These are phyloP conservation scores for Rhodamnia rubescens DNA, from an alignment of 345 rosid genomes.

Conservation along the genomic window DNA sequence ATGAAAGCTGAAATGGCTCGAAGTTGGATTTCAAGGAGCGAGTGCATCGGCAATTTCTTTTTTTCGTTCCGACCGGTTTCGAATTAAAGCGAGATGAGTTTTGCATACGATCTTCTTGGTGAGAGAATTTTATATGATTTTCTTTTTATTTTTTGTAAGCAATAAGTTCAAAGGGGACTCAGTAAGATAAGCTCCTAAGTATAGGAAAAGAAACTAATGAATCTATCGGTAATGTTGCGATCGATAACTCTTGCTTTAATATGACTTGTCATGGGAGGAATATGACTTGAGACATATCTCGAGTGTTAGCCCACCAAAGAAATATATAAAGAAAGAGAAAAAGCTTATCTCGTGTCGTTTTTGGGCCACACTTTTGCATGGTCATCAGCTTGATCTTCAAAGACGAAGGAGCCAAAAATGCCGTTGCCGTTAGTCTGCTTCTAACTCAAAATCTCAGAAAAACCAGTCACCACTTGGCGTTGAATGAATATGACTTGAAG, in stretches of 20 bases:
- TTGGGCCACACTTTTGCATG: neutral
- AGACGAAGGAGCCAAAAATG: neutral
- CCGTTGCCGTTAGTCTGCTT: neutral
- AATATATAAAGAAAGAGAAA: neutral
- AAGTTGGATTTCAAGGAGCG: neutral
- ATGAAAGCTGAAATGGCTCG: neutral
- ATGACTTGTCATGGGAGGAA: neutral
- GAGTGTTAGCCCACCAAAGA: neutral
- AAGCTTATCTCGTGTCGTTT: neutral
- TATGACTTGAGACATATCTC: neutral
- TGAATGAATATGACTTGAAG: neutral
- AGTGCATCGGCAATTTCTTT: neutral
- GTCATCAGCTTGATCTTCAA: neutral
- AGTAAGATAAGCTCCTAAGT: neutral
- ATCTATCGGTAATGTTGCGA: neutral
- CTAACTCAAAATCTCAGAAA: neutral
- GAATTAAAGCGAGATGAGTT: neutral
- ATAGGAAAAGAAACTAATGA: neutral
- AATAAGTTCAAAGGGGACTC: neutral
- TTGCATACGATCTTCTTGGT: neutral
- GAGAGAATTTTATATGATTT: no score
- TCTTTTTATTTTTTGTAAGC: neutral
- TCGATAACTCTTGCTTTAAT: neutral
- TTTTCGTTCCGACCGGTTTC: no score
- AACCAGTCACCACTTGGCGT: neutral